Evolutionary conservation across 768 basidiomycete genomes (phyloP).

Genomic region (Hypsizygus marmoreus): DNA sequence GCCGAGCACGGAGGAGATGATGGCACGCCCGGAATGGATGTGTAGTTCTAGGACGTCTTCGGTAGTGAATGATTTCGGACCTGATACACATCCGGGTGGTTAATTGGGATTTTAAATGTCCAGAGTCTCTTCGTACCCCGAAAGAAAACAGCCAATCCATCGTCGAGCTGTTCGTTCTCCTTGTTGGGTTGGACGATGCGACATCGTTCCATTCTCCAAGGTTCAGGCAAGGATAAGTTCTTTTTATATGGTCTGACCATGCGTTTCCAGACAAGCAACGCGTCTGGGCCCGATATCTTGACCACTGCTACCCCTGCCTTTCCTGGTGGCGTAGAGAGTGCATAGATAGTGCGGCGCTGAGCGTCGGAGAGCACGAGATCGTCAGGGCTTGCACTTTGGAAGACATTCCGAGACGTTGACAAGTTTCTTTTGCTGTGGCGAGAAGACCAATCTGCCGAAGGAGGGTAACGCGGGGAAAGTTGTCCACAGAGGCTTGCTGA

Average conservation of each 20-base stretch:
- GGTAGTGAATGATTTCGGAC: constrained; percentile 79
- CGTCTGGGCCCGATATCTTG: constrained; percentile 80
- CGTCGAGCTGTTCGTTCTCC: constrained; percentile 62
- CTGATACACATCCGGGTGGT: constrained; percentile 45
- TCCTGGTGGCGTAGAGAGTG: constrained; percentile 84
- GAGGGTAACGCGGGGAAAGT: no score
- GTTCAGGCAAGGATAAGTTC: constrained; percentile 38
- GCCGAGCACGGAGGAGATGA: constrained; percentile 68
- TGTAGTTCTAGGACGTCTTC: constrained; percentile 85
- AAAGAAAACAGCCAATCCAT: constrained; percentile 83
- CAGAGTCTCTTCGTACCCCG: constrained; percentile 47
- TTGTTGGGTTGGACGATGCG: constrained; percentile 63
- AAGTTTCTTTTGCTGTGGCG: no score
- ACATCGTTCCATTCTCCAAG: constrained; percentile 74
- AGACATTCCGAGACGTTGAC: no score
- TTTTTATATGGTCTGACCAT: constrained; percentile 43
- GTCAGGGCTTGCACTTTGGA: neutral
- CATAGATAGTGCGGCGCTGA: constrained; percentile 80
- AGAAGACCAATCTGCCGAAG: no score
- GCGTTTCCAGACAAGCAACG: constrained; percentile 57
- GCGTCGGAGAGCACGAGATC: constrained; percentile 40
- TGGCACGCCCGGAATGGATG: constrained; percentile 82
- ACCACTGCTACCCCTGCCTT: constrained; percentile 84
- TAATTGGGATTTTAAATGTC: constrained; percentile 5
- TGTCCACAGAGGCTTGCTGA: neutral